Evolutionary conservation across 2,329 filamentous ascomycete genomes (phyloP).

Genomic region (Colletotrichum magnum): DNA sequence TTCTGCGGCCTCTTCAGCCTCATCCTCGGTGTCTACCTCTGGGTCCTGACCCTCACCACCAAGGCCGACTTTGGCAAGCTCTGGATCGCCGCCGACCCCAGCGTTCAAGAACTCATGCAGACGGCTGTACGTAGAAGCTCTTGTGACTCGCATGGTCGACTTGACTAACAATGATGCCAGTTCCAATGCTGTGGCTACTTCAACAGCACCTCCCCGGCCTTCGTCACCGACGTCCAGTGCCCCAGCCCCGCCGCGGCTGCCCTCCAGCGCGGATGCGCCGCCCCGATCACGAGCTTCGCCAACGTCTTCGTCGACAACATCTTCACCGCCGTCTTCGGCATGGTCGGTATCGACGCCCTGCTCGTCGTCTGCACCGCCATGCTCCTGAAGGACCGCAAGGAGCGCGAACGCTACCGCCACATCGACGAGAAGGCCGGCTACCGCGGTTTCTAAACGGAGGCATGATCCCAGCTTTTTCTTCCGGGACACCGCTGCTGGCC

Average conservation of each 20-base stretch:
- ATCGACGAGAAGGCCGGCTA: conserved; percentile 84
- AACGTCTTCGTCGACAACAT: conserved; percentile 81
- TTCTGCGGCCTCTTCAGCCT: conserved; percentile 75
- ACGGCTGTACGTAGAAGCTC: conserved; percentile 66
- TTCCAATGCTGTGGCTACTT: conserved; percentile 87
- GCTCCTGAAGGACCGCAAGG: conserved; percentile 84
- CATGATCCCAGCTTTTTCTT: background rate
- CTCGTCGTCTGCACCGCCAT: conserved; percentile 81
- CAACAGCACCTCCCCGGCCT: conserved; percentile 80
- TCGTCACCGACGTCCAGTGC: conserved; percentile 78
- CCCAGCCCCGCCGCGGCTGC: conserved; percentile 79
- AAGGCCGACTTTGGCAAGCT: conserved; percentile 72
- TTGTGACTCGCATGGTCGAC: background rate
- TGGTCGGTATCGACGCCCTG: conserved; percentile 79
- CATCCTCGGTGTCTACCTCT: conserved; percentile 75
- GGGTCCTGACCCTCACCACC: conserved; percentile 80
- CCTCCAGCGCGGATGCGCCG: conserved; percentile 78
- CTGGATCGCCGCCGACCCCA: conserved; percentile 70
- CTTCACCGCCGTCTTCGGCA: conserved; percentile 85
- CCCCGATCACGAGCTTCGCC: conserved; percentile 76
- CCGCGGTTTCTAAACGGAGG: conserved; percentile 57
- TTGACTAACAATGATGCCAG: conserved; percentile 56
- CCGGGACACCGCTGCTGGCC: conserved; percentile 16
- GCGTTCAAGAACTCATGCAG: conserved; percentile 79
- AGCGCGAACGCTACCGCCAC: conserved; percentile 82